These are phyloP conservation scores for Lasiodiplodia citricola DNA, from an alignment of 2,329 filamentous ascomycete genomes.

Conservation along the genomic window DNA sequence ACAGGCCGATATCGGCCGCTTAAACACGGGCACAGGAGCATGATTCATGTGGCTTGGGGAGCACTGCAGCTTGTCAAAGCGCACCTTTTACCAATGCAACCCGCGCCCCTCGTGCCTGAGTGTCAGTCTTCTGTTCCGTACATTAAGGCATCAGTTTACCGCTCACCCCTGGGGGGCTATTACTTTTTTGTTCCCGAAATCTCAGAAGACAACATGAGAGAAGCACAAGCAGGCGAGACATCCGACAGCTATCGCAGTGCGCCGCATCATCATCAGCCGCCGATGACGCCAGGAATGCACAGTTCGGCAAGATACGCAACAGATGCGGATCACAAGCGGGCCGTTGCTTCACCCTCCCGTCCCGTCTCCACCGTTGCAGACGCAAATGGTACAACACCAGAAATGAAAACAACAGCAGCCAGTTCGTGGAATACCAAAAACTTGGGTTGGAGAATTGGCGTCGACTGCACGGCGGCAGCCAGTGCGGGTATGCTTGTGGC, in stretches of 20 bases:
- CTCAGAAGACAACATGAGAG: neutral
- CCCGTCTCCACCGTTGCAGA: neutral
- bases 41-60: slow-evolving; percentile 14
- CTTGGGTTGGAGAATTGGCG: slow-evolving; percentile 67
- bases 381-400: slow-evolving; percentile 15
- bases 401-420: neutral
- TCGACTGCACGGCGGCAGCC: slow-evolving; percentile 72
- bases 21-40: slow-evolving; percentile 10
- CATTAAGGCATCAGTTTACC: neutral
- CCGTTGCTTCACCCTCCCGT: neutral
- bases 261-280: slow-evolving; percentile 18
- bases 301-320: slow-evolving; percentile 10
- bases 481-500: slow-evolving; percentile 78
- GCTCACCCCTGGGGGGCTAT: neutral
- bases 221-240: slow-evolving; percentile 9
- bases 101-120: slow-evolving; percentile 3
- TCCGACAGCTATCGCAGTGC: slow-evolving; percentile 13
- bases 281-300: slow-evolving; percentile 12
- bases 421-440: slow-evolving; percentile 75
- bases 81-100: slow-evolving; percentile 14
- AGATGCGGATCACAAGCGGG: slow-evolving; percentile 13
- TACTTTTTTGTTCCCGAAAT: neutral
- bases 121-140: neutral
- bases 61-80: neutral
- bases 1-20: slow-evolving; percentile 21